Percentiles rank a stretch among this genome's conserved stretches.
These are phyloP conservation scores for Gleditsia sinensis DNA, from an alignment of 306 rosid genomes.

Conservation along the genomic window DNA sequence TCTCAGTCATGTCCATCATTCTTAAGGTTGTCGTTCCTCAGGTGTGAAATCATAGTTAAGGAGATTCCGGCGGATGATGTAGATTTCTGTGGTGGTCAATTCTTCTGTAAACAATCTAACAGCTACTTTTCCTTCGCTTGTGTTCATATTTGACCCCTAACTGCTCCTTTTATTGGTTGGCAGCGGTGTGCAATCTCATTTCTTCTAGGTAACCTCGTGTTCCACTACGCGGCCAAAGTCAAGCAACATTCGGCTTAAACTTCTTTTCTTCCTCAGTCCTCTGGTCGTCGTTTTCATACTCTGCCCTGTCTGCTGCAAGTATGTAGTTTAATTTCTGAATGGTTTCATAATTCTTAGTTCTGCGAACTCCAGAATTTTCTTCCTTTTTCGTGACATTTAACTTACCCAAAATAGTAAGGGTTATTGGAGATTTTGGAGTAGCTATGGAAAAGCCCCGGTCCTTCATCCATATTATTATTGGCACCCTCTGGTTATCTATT, in stretches of 20 bases:
- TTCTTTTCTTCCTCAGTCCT: neutral
- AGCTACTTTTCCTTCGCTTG: neutral
- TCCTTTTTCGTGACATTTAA: too few relatives aligned
- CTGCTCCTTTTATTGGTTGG: neutral
- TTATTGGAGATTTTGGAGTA: neutral
- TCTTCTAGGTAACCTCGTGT: neutral
- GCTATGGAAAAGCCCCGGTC: slow-evolving; percentile 52
- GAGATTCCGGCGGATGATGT: neutral
- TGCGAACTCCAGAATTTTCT: too few relatives aligned
- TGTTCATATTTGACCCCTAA: neutral
- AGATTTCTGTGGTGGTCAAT: neutral
- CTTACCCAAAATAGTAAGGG: neutral
- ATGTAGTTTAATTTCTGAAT: neutral
- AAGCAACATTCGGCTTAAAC: neutral
- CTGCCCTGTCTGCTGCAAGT: neutral
- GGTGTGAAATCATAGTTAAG: neutral
- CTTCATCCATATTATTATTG: slow-evolving; percentile 26
- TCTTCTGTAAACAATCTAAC: slow-evolving; percentile 6
- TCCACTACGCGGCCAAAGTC: neutral
- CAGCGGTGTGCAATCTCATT: neutral
- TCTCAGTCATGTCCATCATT: neutral
- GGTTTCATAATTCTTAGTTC: too few relatives aligned
- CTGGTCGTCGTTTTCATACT: neutral
- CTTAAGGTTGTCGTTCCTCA: neutral
- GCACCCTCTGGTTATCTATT: slow-evolving; percentile 29